Evolutionary conservation across 2,329 filamentous ascomycete species (phyloP).

Genomic region (Arachnomyces sp.): DNA sequence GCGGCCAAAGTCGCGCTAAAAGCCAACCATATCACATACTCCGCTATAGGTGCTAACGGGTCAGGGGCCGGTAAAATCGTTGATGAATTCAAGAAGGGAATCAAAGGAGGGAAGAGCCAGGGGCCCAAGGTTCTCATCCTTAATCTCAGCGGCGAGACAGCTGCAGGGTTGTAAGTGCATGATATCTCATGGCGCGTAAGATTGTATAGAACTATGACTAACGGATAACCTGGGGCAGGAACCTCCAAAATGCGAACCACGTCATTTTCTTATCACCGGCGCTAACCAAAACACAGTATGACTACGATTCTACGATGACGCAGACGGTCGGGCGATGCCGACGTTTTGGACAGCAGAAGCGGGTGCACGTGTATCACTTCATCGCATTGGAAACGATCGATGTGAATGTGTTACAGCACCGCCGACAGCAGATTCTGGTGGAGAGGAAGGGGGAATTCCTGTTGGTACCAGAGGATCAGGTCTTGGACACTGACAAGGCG

Average conservation of each 20-base stretch:
- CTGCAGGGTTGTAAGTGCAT: slow-evolving; percentile 50
- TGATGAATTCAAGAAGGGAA: slow-evolving; percentile 32
- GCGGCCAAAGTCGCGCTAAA: slow-evolving; percentile 25
- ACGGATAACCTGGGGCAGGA: slow-evolving; percentile 32
- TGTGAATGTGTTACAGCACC: slow-evolving; percentile 35
- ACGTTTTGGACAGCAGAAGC: slow-evolving; percentile 50
- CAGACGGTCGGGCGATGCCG: slow-evolving; percentile 56
- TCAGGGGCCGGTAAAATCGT: slow-evolving; percentile 27
- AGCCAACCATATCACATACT: slow-evolving; percentile 22
- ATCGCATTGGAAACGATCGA: slow-evolving; percentile 37
- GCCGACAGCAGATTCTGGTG: slow-evolving; percentile 22
- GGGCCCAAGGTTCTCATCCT: slow-evolving; percentile 46
- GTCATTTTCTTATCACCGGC: slow-evolving; percentile 55
- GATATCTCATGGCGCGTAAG: slow-evolving; percentile 2
- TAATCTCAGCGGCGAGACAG: slow-evolving; percentile 47
- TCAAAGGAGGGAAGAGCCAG: slow-evolving; percentile 20
- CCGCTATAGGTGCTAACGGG: slow-evolving; percentile 28
- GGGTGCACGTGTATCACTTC: slow-evolving; percentile 50
- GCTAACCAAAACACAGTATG: slow-evolving; percentile 40
- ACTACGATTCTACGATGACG: slow-evolving; percentile 51
- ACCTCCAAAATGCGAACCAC: slow-evolving; percentile 56
- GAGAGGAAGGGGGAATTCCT: slow-evolving; percentile 17
- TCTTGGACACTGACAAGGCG: slow-evolving; percentile 12
- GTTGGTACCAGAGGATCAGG: slow-evolving; percentile 16
- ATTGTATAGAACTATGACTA: slow-evolving; percentile 4